phyloP scores from a whole-genome alignment of 1,284 basidiomycete species.

The Ustilago esculenta region DNA sequence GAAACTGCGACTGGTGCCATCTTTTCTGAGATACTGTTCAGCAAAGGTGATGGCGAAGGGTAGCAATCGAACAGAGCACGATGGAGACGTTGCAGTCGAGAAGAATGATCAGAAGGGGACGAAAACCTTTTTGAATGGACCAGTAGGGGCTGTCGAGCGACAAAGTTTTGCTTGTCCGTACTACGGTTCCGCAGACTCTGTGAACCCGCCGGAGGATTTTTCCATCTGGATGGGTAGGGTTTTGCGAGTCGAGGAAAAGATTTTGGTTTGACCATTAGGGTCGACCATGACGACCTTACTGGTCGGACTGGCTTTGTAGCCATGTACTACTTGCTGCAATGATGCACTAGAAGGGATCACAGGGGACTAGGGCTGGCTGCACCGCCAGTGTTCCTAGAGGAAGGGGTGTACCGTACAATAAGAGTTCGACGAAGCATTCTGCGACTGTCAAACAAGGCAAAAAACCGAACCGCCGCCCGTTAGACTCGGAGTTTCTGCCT shows the following conservation, averaged over 20 bases:
- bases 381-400: no score
- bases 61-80: slow-evolving; percentile 2
- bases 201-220: neutral
- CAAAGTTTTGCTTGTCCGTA: neutral
- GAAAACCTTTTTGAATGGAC: slow-evolving; percentile 28
- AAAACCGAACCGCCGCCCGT: neutral
- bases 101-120: slow-evolving; percentile 15
- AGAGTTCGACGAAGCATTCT: neutral
- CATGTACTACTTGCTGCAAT: slow-evolving; percentile 1
- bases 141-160: slow-evolving; percentile 5
- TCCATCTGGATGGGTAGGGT: neutral
- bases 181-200: neutral
- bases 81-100: slow-evolving; percentile 27
- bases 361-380: no score
- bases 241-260: neutral
- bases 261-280: slow-evolving; percentile 27
- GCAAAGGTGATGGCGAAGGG: neutral
- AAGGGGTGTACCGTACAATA: no score
- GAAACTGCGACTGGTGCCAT: slow-evolving; percentile 44
- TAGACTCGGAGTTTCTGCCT: neutral
- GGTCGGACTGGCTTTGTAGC: slow-evolving; percentile 17
- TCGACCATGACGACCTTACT: slow-evolving; percentile 36
- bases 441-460: slow-evolving; percentile 36
- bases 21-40: neutral
- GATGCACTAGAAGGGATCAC: no score